phyloP scores from a whole-genome alignment of 345 rosid species.

The Cardiospermum halicacabum region DNA sequence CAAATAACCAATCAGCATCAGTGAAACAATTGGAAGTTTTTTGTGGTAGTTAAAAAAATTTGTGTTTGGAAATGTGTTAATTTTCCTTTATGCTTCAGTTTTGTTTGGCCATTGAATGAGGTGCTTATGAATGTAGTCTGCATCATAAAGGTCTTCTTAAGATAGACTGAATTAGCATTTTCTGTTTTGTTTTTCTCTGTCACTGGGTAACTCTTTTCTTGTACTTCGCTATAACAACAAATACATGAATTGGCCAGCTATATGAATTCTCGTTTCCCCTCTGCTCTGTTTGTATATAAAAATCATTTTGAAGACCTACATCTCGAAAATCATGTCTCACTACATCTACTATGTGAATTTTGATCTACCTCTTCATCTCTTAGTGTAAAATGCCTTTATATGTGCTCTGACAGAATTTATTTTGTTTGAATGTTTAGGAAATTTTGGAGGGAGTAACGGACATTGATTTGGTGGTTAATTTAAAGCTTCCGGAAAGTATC shows the following conservation, averaged over 20 bases:
- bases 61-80: neutral
- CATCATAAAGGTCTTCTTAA: neutral
- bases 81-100: neutral
- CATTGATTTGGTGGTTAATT: constrained; percentile 82
- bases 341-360: too few species aligned
- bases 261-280: too few species aligned
- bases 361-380: neutral
- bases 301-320: too few species aligned
- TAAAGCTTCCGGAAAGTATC: constrained; percentile 78
- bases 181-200: neutral
- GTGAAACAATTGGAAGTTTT: constrained; percentile 2
- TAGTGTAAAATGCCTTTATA: neutral
- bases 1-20: neutral
- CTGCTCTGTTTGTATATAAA: too few species aligned
- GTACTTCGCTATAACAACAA: too few species aligned
- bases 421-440: constrained; percentile 45
- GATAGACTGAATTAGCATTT: neutral
- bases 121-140: neutral
- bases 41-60: neutral
- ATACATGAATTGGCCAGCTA: too few species aligned
- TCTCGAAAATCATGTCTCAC: too few species aligned
- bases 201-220: neutral
- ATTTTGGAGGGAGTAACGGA: constrained; percentile 70
- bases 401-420: neutral
- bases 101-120: neutral